Evolutionary conservation across 31 red algal species (phyloP), one percentile per base, ranked within the genome.

Genomic region (Endocladia muricata): DNA sequence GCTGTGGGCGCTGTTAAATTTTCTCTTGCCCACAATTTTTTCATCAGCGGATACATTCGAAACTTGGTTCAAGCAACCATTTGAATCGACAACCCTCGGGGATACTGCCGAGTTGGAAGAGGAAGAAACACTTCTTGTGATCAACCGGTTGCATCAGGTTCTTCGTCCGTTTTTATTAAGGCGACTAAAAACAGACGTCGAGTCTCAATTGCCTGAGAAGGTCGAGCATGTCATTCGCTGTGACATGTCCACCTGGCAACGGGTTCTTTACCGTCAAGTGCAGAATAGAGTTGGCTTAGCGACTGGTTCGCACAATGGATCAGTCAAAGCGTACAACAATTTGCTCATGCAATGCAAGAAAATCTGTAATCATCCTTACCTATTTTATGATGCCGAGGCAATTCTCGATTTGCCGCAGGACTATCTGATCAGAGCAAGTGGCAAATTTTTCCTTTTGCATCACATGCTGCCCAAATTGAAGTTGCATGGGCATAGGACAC

Each of bases 291-390:
- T 97, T 62, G 95, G 84, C 39, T 49, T 98, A 21, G 78, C 91
- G 4, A 61, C 68, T 37, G 77, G 81, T 54, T 80, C 44, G 13
- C 70, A 70, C 29, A 89, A 83, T 35, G 43, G 25, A 28, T 69
- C 65, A 23, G 76, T 85, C 41, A 58, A 84, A 25, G 55, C 84
- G 22, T 98, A 86, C 81, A 98, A 94, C 78, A 98, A 98, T 73
- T 61, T 92, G 25, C 82, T 95, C 23, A 98, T 98, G 96, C 96
- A 98, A 58, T 70, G 88, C 77, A 94, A 95, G 68, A 98, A 98
- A 66, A 90, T 98, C 30, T 94, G 88, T 64, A 98, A 98, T 74
- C 96, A 98, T 62, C 96, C 96, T 2, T 98, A 93, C 57, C 70
- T 98, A 3, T 98, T 98, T 55, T 98, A 98, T 73, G 87, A 94